phyloP scores from a whole-genome alignment of 306 rosid species.

The Trifolium dubium region DNA sequence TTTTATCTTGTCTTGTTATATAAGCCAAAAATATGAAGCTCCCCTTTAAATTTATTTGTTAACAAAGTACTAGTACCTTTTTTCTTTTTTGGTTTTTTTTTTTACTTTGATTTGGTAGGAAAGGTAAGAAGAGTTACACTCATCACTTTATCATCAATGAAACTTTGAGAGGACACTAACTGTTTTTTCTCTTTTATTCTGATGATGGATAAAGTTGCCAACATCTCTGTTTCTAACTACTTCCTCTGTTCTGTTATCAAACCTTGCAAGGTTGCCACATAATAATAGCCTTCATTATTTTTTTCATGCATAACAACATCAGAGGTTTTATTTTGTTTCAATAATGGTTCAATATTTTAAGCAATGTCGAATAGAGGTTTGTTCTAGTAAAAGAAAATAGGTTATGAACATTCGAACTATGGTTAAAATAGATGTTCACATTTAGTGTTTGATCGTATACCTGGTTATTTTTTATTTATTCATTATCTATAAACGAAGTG shows the following conservation, averaged over 20 bases:
- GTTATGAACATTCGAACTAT: too few species aligned
- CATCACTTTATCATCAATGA: conserved; percentile 62
- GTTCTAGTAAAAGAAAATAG: too few species aligned
- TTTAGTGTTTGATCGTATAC: too few species aligned
- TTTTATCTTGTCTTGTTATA: conserved; percentile 65
- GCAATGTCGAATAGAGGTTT: too few species aligned
- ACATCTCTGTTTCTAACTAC: conserved; percentile 30
- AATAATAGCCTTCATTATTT: conserved; percentile 5
- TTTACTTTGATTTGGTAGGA: conserved; percentile 58
- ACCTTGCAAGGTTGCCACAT: conserved; percentile 41
- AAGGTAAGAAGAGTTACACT: conserved; percentile 46
- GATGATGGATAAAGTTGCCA: conserved; percentile 40
- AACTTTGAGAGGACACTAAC: conserved; percentile 74
- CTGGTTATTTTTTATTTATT: too few species aligned
- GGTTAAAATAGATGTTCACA: too few species aligned
- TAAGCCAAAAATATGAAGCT: conserved; percentile 60
- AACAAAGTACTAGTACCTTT: conserved; percentile 35
- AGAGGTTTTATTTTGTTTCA: neutral
- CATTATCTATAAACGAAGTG: too few species aligned
- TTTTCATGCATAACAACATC: conserved; percentile 27
- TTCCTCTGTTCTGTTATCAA: conserved; percentile 41
- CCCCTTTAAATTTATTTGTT: conserved; percentile 44
- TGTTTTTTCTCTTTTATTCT: conserved; percentile 47
- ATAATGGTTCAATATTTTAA: neutral
- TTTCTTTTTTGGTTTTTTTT: neutral